phyloP scores from a whole-genome alignment of 1,139 yeast species.

The Pneumocystis jirovecii region DNA sequence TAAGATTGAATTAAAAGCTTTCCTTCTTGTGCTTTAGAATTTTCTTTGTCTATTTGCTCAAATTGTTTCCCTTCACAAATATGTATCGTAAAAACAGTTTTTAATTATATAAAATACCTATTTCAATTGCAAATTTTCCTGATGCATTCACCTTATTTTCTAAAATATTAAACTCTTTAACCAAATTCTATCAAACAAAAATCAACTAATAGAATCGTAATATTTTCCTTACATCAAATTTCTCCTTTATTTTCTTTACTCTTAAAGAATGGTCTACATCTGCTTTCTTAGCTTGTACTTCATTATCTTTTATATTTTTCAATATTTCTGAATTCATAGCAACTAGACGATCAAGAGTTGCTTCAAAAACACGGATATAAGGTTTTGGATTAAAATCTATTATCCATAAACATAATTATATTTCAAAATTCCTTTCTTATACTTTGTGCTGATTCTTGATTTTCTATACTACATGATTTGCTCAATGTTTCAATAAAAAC shows the following conservation, averaged over 20 bases:
- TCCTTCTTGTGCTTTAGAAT: conserved; percentile 61
- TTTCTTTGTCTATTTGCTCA: conserved; percentile 58
- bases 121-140: conserved; percentile 8
- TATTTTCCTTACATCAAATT: conserved; percentile 6
- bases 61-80: conserved; percentile 63
- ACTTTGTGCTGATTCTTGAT: conserved; percentile 23
- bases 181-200: conserved; percentile 2
- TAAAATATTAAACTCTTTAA: conserved; percentile 6
- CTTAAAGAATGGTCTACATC: conserved; percentile 13
- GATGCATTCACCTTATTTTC: conserved; percentile 8
- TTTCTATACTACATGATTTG: conserved; percentile 41
- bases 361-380: conserved; percentile 81
- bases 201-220: background rate
- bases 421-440: conserved; percentile 13
- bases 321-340: conserved; percentile 5
- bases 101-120: conserved; percentile 19
- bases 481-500: conserved; percentile 76
- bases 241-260: conserved; percentile 5
- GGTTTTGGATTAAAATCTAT: conserved; percentile 67
- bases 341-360: conserved; percentile 38
- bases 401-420: background rate
- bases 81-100: conserved; percentile 36
- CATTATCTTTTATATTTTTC: conserved; percentile 5
- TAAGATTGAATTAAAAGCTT: conserved; percentile 65
- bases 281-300: conserved; percentile 11